phyloP scores from a whole-genome alignment of 2,329 filamentous ascomycete genomes.

The Fusarium sp. region DNA sequence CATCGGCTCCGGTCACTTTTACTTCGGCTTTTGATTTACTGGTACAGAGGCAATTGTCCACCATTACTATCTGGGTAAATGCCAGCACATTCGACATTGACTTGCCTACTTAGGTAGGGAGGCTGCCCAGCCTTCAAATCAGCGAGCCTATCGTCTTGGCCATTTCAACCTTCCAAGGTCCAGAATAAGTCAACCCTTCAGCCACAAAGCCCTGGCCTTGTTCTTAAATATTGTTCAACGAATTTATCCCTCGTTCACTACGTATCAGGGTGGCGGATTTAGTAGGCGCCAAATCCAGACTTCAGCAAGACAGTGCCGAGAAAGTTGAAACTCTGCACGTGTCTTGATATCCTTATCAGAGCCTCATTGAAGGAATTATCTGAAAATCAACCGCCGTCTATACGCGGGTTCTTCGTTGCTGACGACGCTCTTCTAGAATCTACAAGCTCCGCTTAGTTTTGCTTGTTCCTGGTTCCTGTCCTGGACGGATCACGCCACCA shows the following conservation, averaged over 20 bases:
- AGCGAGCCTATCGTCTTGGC: constrained; percentile 12
- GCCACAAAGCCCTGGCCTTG: not conserved
- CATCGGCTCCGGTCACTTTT: not conserved
- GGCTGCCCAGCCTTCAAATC: not conserved
- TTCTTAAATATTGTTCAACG: not conserved
- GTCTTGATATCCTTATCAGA: not conserved
- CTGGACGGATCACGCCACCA: constrained; percentile 36
- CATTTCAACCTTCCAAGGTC: not conserved
- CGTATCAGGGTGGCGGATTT: not conserved
- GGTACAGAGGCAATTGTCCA: not conserved
- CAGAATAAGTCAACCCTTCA: not conserved
- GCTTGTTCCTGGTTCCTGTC: constrained; percentile 42
- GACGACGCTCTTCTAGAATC: constrained; percentile 19
- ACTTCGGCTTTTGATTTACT: not conserved
- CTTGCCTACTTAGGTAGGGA: constrained; percentile 19
- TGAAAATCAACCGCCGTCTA: not conserved
- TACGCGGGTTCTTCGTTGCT: not conserved
- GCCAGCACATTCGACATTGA: not conserved
- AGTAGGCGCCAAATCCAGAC: not conserved
- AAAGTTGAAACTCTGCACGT: constrained; percentile 14
- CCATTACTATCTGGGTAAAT: constrained; percentile 10
- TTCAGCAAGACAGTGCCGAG: constrained; percentile 9
- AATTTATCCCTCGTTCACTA: not conserved
- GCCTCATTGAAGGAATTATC: not conserved
- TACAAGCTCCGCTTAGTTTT: constrained; percentile 11